Evolutionary conservation across 2,329 filamentous ascomycete genomes (phyloP).

Genomic region (Paradendryphiella salina): DNA sequence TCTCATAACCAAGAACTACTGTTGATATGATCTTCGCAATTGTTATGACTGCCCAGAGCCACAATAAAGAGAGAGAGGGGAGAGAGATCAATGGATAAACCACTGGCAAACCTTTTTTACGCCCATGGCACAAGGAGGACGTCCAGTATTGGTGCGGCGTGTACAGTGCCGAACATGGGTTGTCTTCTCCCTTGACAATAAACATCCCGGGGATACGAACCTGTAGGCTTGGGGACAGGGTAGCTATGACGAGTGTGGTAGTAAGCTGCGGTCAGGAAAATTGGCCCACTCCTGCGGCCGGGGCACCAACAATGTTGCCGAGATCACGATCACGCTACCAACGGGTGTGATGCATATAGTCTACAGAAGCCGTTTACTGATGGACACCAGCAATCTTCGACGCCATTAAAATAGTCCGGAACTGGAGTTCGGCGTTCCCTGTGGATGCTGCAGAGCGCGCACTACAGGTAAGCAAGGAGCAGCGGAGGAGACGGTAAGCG

Average conservation of each 20-base stretch:
- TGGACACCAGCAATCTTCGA: neutral
- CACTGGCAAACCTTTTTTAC: too few relatives aligned
- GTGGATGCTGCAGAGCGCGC: constrained; percentile 1
- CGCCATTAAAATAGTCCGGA: neutral
- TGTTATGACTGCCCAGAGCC: too few relatives aligned
- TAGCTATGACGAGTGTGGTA: neutral
- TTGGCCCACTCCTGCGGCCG: neutral
- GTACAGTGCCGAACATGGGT: neutral
- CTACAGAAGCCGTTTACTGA: neutral
- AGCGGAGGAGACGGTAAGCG: constrained; percentile 22
- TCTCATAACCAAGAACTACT: too few relatives aligned
- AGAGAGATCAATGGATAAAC: too few relatives aligned
- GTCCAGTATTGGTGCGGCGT: neutral
- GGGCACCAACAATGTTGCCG: neutral
- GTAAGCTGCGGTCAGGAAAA: neutral
- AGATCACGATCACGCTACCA: neutral
- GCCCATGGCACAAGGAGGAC: neutral
- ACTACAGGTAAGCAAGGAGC: constrained; percentile 11
- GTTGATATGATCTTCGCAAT: too few relatives aligned
- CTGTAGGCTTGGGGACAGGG: neutral
- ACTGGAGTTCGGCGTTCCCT: constrained; percentile 1
- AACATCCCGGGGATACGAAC: neutral
- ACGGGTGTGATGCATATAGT: neutral
- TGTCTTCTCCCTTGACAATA: neutral
- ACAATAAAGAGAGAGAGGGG: too few relatives aligned